Conservation (phyloP, 805 yeast species). For the Kregervanrija pseudodelftensis region DNA sequence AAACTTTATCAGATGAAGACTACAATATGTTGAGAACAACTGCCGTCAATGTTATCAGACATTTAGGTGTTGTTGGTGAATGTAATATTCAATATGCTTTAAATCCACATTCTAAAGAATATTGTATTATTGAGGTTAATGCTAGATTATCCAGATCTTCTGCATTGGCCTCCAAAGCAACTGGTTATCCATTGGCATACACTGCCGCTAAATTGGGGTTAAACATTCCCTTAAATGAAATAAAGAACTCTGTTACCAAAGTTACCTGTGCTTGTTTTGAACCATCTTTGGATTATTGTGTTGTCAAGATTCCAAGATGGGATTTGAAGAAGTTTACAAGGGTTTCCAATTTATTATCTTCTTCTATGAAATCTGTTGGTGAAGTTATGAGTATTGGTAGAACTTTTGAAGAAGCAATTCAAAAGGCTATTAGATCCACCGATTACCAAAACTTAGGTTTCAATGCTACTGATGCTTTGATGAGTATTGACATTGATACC, state of each 20-base stretch:
- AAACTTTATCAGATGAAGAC: constrained; percentile 93
- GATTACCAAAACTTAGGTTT: constrained; percentile 96
- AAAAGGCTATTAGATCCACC: constrained; percentile 93
- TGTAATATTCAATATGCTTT: constrained; percentile 97
- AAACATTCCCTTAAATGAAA: constrained; percentile 85
- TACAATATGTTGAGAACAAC: constrained; percentile 97
- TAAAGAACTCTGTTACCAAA: constrained; percentile 87
- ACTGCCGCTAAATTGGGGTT: constrained; percentile 96
- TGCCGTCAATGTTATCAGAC: constrained; percentile 95
- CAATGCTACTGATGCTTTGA: constrained; percentile 72
- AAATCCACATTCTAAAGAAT: constrained; percentile 88
- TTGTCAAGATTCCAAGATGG: constrained; percentile 98
- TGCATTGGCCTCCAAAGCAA: constrained; percentile 98
- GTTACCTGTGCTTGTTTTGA: constrained; percentile 95
- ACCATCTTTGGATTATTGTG: constrained; percentile 95
- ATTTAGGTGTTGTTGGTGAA: constrained; percentile 98
- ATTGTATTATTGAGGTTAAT: constrained; percentile 95
- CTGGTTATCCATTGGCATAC: constrained; percentile 97
- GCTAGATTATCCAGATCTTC: constrained; percentile 97
- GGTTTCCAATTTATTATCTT: constrained; percentile 79
- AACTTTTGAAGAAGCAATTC: constrained; percentile 95
- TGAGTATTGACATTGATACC: constrained; percentile 86
- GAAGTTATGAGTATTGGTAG: constrained; percentile 98
- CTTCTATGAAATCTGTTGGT: constrained; percentile 98
- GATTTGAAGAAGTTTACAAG: constrained; percentile 93